Percentiles rank a stretch among this genome's conserved stretches.
Conservation (phyloP, 768 basidiomycete genomes). For the Amanita rimosa region DNA sequence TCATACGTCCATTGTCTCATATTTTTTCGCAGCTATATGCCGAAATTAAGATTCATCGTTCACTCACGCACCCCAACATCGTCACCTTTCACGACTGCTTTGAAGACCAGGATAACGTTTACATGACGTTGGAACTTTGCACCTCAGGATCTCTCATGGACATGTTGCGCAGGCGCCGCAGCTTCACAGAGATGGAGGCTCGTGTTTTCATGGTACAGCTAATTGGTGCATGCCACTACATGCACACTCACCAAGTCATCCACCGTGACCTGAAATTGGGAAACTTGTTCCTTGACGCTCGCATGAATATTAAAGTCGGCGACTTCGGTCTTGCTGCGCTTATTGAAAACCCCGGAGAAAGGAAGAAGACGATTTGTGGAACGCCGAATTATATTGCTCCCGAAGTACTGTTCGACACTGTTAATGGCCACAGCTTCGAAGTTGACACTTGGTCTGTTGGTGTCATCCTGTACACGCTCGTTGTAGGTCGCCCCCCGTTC, state of each 20-base stretch:
- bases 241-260: slow-evolving; percentile 95
- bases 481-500: slow-evolving; percentile 94
- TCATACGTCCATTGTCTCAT: background rate
- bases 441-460: slow-evolving; percentile 98
- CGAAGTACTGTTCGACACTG: slow-evolving; percentile 92
- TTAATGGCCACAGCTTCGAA: slow-evolving; percentile 95
- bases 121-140: slow-evolving; percentile 94
- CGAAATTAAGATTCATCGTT: slow-evolving; percentile 96
- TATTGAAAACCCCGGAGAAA: slow-evolving; percentile 91
- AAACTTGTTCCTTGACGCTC: slow-evolving; percentile 82
- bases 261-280: slow-evolving; percentile 96
- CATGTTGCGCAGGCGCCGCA: slow-evolving; percentile 75
- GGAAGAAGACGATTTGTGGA: slow-evolving; percentile 98
- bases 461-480: slow-evolving; percentile 91
- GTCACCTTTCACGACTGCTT: slow-evolving; percentile 90
- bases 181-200: slow-evolving; percentile 86
- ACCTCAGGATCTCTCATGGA: slow-evolving; percentile 85
- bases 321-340: slow-evolving; percentile 97
- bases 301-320: slow-evolving; percentile 95
- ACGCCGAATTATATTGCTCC: slow-evolving; percentile 99
- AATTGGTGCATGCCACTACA: slow-evolving; percentile 92
- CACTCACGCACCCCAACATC: slow-evolving; percentile 86
- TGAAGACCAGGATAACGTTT: slow-evolving; percentile 91
- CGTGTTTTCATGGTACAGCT: slow-evolving; percentile 92
- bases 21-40: slow-evolving; percentile 69